Percentiles rank a stretch among this genome's conserved stretches.
Conservation (phyloP, 768 basidiomycete genomes). For the Obba rivulosa region DNA sequence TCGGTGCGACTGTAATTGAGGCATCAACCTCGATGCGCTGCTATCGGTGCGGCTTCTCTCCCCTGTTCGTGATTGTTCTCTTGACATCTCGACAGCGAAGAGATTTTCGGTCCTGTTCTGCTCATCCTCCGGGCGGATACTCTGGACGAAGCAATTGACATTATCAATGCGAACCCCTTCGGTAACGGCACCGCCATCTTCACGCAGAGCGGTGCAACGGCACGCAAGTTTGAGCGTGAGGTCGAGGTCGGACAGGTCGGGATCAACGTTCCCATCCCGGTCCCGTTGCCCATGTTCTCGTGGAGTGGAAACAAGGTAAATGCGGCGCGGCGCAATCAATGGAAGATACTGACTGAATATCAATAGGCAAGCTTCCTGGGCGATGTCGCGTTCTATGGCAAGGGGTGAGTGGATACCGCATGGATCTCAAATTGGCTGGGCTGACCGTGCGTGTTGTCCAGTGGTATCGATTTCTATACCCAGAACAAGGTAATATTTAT, state of each 20-base stretch:
- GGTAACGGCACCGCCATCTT: slow-evolving; percentile 96
- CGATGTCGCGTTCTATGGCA: slow-evolving; percentile 87
- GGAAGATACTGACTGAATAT: neutral
- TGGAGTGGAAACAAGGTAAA: slow-evolving; percentile 88
- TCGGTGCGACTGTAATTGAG: slow-evolving; percentile 86
- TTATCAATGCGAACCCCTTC: slow-evolving; percentile 85
- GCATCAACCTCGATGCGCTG: slow-evolving; percentile 73
- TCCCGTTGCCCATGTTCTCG: slow-evolving; percentile 88
- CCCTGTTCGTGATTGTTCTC: neutral
- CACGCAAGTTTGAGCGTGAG: slow-evolving; percentile 81
- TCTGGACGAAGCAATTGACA: slow-evolving; percentile 80
- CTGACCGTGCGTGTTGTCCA: slow-evolving; percentile 21
- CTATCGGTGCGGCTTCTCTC: slow-evolving; percentile 63
- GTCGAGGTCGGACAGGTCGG: slow-evolving; percentile 90
- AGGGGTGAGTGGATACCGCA: slow-evolving; percentile 43
- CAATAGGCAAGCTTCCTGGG: slow-evolving; percentile 64
- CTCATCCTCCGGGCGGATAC: slow-evolving; percentile 70
- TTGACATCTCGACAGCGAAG: slow-evolving; percentile 47
- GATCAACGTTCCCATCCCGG: slow-evolving; percentile 86
- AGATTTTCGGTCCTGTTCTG: slow-evolving; percentile 91
- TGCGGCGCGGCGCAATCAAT: neutral
- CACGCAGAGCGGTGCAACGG: slow-evolving; percentile 91
- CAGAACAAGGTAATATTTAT: slow-evolving; percentile 65
- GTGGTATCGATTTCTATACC: slow-evolving; percentile 92
- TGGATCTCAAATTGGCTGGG: slow-evolving; percentile 1